These are phyloP conservation scores for Suhomyces emberorum DNA, from an alignment of 805 yeast genomes.

Conservation along the genomic window DNA sequence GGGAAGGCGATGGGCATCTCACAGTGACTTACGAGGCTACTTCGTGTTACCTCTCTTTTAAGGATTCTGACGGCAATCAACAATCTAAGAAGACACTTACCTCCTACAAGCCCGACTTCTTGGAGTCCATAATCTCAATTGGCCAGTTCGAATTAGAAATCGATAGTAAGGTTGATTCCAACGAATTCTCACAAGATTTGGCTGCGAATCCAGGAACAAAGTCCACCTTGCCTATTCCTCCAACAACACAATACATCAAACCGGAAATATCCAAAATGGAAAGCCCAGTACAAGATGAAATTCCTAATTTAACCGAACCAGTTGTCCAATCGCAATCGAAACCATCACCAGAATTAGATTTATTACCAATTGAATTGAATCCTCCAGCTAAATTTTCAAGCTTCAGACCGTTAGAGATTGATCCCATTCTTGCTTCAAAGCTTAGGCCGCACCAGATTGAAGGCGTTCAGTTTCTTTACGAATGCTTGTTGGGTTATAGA, in stretches of 20 bases:
- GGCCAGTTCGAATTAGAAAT: slow-evolving; percentile 64
- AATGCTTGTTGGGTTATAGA: slow-evolving; percentile 72
- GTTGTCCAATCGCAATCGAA: not conserved
- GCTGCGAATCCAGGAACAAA: not conserved
- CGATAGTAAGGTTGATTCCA: slow-evolving; percentile 41
- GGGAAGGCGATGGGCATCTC: slow-evolving; percentile 90
- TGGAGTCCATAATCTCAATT: slow-evolving; percentile 37
- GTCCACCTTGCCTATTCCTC: not conserved
- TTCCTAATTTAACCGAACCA: not conserved
- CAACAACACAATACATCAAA: not conserved
- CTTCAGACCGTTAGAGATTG: slow-evolving; percentile 32
- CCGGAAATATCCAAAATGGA: not conserved
- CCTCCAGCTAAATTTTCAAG: slow-evolving; percentile 7
- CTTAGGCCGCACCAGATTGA: slow-evolving; percentile 85
- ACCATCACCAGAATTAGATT: slow-evolving; percentile 2
- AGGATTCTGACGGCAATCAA: slow-evolving; percentile 9
- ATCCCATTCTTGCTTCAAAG: slow-evolving; percentile 48
- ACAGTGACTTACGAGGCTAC: slow-evolving; percentile 13
- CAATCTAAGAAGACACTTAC: slow-evolving; percentile 9
- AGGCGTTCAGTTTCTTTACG: slow-evolving; percentile 79
- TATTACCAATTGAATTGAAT: slow-evolving; percentile 4
- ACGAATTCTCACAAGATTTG: slow-evolving; percentile 8
- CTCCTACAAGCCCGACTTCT: slow-evolving; percentile 8
- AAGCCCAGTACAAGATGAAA: not conserved
- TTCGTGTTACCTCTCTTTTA: slow-evolving; percentile 6